Percentiles rank a stretch among this genome's conserved stretches.
These are phyloP conservation scores for Eurotiales sp. DNA, from an alignment of 2,329 filamentous ascomycete species.

Conservation along the genomic window DNA sequence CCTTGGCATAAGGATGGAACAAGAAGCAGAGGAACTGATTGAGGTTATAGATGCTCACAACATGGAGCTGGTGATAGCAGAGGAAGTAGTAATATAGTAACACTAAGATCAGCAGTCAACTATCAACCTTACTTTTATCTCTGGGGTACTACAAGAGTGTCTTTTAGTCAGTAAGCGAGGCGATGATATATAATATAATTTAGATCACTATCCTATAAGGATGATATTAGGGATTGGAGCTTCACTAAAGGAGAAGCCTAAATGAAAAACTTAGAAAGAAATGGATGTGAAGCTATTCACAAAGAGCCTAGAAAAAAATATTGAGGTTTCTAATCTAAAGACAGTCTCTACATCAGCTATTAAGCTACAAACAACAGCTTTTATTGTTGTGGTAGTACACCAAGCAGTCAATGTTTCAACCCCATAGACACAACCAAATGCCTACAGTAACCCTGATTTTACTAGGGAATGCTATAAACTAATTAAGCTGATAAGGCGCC, in stretches of 20 bases:
- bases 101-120: neutral
- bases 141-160: neutral
- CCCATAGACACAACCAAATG: too few species aligned
- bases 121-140: neutral
- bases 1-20: slow-evolving; percentile 5
- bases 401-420: neutral
- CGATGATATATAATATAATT: slow-evolving; percentile 21
- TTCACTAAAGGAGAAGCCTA: neutral
- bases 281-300: neutral
- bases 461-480: neutral
- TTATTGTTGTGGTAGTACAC: neutral
- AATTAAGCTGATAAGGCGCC: neutral
- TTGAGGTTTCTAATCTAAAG: neutral
- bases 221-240: slow-evolving; percentile 20
- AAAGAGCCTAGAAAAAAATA: neutral
- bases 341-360: neutral
- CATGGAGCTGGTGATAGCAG: neutral
- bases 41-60: neutral
- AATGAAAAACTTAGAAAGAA: neutral
- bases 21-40: neutral
- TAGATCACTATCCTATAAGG: slow-evolving; percentile 23
- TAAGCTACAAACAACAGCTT: neutral
- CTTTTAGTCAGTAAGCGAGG: slow-evolving; percentile 13
- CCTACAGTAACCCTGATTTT: neutral
- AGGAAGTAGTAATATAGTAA: neutral